Conservation (phyloP, 345 rosid genomes). For the Populus alba region DNA sequence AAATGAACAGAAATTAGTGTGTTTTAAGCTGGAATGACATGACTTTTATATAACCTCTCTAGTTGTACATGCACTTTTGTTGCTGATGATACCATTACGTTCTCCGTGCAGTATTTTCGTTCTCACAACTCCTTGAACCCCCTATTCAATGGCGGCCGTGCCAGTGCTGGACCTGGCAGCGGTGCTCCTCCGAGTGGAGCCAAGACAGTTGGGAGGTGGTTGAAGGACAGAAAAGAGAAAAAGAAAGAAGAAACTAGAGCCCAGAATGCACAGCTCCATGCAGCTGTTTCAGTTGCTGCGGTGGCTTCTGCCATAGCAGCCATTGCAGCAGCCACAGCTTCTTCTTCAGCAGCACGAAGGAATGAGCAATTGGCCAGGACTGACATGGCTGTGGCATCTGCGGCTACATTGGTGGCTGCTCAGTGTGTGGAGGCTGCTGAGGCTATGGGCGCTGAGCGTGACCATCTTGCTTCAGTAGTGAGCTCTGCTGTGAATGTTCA, state of each 20-base stretch:
- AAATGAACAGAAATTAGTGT: background rate
- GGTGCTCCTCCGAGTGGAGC: constrained; percentile 56
- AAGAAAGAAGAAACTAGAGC: constrained; percentile 88
- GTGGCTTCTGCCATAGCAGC: constrained; percentile 93
- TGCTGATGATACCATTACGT: background rate
- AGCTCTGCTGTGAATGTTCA: constrained; percentile 89
- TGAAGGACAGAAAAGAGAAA: constrained; percentile 92
- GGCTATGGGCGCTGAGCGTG: constrained; percentile 82
- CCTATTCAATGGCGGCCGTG: constrained; percentile 55
- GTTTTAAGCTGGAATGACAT: background rate
- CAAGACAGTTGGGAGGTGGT: constrained; percentile 92
- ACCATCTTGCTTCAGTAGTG: constrained; percentile 70
- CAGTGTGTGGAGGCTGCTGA: constrained; percentile 98
- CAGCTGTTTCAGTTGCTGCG: constrained; percentile 84
- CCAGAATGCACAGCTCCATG: constrained; percentile 85
- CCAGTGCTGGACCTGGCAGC: constrained; percentile 46
- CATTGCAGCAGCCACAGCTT: constrained; percentile 70
- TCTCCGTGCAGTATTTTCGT: constrained; percentile 62
- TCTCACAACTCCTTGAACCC: constrained; percentile 83
- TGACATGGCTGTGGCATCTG: constrained; percentile 89
- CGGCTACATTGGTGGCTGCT: constrained; percentile 91
- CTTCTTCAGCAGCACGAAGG: constrained; percentile 54
- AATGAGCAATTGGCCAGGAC: constrained; percentile 67
- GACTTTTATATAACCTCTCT: background rate
- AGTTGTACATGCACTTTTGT: background rate